Base-by-base conservation (phyloP, 306 rosid species). In the Cicer arietinum region DNA sequence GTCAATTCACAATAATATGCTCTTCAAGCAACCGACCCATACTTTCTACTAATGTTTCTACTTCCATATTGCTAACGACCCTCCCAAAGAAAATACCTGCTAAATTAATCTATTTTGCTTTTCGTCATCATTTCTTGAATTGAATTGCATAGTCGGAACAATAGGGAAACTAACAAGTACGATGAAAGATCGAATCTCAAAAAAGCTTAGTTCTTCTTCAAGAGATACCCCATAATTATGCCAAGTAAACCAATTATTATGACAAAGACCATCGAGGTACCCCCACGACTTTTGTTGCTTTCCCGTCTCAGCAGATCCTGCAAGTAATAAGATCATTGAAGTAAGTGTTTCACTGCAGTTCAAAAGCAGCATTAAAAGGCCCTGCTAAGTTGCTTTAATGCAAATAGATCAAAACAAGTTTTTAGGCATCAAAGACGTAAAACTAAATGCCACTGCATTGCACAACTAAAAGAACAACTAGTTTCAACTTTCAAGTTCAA, bases 231-330 rank as follows among this genome's bases (percentile, higher is more conserved):
- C 84, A 88, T 68, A 79, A 88, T 79, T 63, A 84, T 59, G 85
- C 94, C 97, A 74, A 92, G 54, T 66, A 92, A 69, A 71, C 96
- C 91, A 13, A 87, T 62, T 45, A 90, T 52, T 77, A 88, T 62
- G 81, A 90, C 92, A 11, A 87, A n/a, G 60, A 88, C 59, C 74
- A 91, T 67, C 6, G 95, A 87, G 44, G 84, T 77, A 7, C 95
- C 90, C 30, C 92, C 90, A 43, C 69, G 80, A 67, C 44, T 94
- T 86, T 85, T 87, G 79, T 59, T 69, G 83, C 85, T 69, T 78
- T 89, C 87, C 13, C 89, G 91, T 85, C 68, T 90, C 90, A 94
- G 82, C 62, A 90, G 79, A 51, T 91, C 97, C 98, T 94, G 84
- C 88, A 85, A 56, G 44, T 60, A 52, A 60, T 35, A 79, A 65